Conservation (phyloP, 768 basidiomycete species). For the Russula lepida region DNA sequence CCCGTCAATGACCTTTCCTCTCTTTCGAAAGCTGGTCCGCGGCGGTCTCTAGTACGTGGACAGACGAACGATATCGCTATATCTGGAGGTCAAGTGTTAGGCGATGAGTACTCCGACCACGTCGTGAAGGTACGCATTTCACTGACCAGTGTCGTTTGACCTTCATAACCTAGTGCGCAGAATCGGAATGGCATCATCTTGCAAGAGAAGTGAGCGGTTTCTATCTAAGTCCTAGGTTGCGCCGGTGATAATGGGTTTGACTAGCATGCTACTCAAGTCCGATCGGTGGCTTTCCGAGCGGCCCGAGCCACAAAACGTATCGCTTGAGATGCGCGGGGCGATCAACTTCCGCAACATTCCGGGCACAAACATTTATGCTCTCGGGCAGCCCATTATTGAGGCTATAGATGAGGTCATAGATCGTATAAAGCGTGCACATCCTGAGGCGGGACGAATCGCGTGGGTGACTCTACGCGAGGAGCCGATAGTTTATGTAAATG, state of each 20-base stretch:
- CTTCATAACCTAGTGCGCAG: conserved; percentile 35
- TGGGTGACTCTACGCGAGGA: conserved; percentile 96
- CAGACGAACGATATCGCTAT: conserved; percentile 67
- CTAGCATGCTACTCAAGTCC: conserved; percentile 80
- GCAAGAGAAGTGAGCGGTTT: conserved; percentile 59
- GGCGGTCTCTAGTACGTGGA: conserved; percentile 52
- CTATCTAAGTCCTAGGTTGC: conserved; percentile 5
- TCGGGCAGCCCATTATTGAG: conserved; percentile 86
- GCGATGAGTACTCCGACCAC: conserved; percentile 93
- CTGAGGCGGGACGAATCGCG: conserved; percentile 52
- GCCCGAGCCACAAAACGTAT: conserved; percentile 56
- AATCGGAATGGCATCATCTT: conserved; percentile 92
- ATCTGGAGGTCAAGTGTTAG: conserved; percentile 76
- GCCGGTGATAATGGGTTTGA: not conserved
- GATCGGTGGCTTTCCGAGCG: conserved; percentile 84
- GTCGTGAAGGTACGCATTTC: conserved; percentile 66
- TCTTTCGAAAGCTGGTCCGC: conserved; percentile 62
- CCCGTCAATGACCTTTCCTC: conserved; percentile 84
- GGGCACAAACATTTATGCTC: conserved; percentile 75
- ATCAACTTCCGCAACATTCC: conserved; percentile 89
- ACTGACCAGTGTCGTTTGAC: not conserved
- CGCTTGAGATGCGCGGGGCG: conserved; percentile 76
- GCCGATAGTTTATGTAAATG: conserved; percentile 88
- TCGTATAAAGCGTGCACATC: conserved; percentile 52
- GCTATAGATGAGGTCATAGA: conserved; percentile 76